These are phyloP conservation scores for Chaetomium sp. DNA, from an alignment of 2,329 filamentous ascomycete species.

Conservation along the genomic window DNA sequence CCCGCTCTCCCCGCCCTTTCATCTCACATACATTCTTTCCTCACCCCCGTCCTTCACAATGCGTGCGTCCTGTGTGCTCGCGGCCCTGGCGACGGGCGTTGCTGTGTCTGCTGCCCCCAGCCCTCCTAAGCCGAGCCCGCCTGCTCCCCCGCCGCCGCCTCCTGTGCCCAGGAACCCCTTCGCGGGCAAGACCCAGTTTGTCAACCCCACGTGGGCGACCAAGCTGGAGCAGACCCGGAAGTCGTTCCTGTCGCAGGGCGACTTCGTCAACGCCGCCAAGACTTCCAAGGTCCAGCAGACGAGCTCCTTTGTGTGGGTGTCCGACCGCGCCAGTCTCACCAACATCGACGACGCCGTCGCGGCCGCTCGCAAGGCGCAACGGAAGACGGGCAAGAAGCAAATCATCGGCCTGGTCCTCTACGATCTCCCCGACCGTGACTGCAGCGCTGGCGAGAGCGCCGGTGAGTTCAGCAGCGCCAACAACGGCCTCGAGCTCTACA, in stretches of 20 bases:
- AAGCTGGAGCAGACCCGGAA: constrained; percentile 35
- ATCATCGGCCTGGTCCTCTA: constrained; percentile 40
- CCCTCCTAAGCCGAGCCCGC: neutral
- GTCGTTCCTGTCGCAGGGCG: constrained; percentile 31
- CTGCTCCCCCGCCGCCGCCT: neutral
- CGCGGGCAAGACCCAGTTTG: constrained; percentile 40
- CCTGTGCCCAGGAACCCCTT: constrained; percentile 36
- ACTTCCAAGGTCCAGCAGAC: constrained; percentile 34
- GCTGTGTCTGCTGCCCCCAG: constrained; percentile 17
- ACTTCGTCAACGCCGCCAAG: constrained; percentile 33
- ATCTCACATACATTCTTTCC: neutral
- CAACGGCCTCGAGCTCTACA: constrained; percentile 35
- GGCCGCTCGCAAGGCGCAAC: constrained; percentile 32
- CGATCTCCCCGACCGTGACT: constrained; percentile 41
- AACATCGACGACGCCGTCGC: constrained; percentile 36
- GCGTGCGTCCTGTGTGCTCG: constrained; percentile 17
- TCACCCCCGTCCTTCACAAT: constrained; percentile 4
- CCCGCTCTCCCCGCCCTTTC: neutral
- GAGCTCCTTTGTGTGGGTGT: constrained; percentile 40
- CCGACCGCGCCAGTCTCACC: constrained; percentile 30
- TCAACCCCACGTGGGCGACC: constrained; percentile 37
- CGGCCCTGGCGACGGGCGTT: constrained; percentile 19
- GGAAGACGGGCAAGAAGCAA: constrained; percentile 31
- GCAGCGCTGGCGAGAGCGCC: constrained; percentile 36
- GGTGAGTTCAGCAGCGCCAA: constrained; percentile 35